Conservation (phyloP, 768 basidiomycete species). For the Royoungia palumana region DNA sequence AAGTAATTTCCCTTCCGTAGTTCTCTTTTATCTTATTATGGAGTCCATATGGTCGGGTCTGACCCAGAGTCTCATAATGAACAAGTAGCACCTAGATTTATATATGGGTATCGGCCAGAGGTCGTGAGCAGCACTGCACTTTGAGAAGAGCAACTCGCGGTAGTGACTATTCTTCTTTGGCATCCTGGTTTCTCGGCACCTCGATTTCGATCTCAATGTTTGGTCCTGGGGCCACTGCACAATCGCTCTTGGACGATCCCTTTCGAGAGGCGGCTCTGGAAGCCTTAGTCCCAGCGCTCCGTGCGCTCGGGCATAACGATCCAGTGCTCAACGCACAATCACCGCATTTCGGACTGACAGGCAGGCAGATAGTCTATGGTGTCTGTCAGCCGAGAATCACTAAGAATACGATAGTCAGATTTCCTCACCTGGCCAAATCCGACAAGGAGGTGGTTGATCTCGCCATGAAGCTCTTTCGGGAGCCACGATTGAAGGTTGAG, state of each 20-base stretch:
- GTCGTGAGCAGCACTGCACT: too few species aligned
- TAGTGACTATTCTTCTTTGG: too few species aligned
- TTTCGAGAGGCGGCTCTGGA: slow-evolving; percentile 6
- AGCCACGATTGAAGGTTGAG: slow-evolving; percentile 83
- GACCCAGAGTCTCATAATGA: too few species aligned
- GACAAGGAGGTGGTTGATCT: slow-evolving; percentile 79
- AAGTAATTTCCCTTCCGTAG: background rate
- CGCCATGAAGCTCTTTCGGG: slow-evolving; percentile 63
- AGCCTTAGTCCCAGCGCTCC: slow-evolving; percentile 22
- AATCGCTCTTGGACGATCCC: background rate
- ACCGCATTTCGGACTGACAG: slow-evolving; percentile 63
- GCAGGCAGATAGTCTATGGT: slow-evolving; percentile 60
- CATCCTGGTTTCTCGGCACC: too few species aligned
- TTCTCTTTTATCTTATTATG: too few species aligned
- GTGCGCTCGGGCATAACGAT: slow-evolving; percentile 67
- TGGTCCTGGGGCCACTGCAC: slow-evolving; percentile 26
- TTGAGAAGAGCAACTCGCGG: too few species aligned
- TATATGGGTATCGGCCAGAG: too few species aligned
- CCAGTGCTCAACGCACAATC: slow-evolving; percentile 53
- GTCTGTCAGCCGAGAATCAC: background rate
- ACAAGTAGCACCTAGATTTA: too few species aligned
- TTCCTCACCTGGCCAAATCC: slow-evolving; percentile 76
- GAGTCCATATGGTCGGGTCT: too few species aligned
- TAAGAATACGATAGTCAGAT: background rate
- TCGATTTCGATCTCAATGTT: slow-evolving; percentile 41